Evolutionary conservation across 2,329 filamentous ascomycete genomes (phyloP), one percentile per base, ranked within the genome.

Genomic region (Penicillium sp.): DNA sequence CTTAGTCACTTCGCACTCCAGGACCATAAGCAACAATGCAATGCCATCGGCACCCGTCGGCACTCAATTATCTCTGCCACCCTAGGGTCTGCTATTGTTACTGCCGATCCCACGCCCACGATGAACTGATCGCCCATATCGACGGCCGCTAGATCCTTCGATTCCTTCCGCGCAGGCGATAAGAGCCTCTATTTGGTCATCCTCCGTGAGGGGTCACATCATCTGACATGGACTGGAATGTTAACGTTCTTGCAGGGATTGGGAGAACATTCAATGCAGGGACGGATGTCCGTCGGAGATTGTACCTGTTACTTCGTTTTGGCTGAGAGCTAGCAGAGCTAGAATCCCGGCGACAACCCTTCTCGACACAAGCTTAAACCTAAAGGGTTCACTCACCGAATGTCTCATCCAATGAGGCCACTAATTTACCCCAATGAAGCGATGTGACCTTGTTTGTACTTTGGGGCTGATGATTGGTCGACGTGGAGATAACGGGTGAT

Each of bases 371-470:
- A 40, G 19, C 2, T 47, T n/a, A 19, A 41, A 48, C 49, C 47
- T 23, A 27, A 56, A 53, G 52, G 52, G 37, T 35, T 56, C 57
- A 58, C 21, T 33, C n/a, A 43, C 49, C 23, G 41, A 51, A 15
- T 38, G 4, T 23, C 7, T 45, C 27, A 23, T 41, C 63, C 58
- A 65, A 65, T 64, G 42, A 57, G n/a, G 8, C 17, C 9, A 15
- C 21, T 23, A 38, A 19, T 50, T 21, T 53, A 21, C 4, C 33
- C 17, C 5, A 37, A 40, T 46, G 42, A 29, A 58, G 50, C 64
- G 60, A 67, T 67, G 62, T 62, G 58, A 67, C 63, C 51, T 49
- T 54, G 54, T 54, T 50, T 54, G 37, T 41, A 25, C 17, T 9
- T 47, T 55, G 1, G 9, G 31, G 29, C 6, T n/a, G 43, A 5